These are phyloP conservation scores for Capsicum baccatum DNA, from an alignment of 257 asterid genomes.

Conservation along the genomic window DNA sequence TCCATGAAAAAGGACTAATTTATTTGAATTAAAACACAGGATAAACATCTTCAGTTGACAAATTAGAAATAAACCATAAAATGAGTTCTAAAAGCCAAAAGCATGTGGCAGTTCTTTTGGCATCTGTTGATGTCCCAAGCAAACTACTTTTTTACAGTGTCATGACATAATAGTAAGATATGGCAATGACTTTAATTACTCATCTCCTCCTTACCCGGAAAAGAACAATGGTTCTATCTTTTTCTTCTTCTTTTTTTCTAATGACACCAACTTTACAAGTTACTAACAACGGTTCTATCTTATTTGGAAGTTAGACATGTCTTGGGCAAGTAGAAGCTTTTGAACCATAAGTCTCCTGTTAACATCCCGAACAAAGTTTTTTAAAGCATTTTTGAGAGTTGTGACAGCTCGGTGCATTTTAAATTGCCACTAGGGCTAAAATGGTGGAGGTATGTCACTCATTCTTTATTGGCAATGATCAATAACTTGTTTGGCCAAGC, in stretches of 20 bases:
- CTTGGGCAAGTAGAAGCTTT: neutral
- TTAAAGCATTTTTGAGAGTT: neutral
- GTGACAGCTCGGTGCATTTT: neutral
- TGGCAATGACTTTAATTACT: neutral
- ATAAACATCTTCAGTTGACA: neutral
- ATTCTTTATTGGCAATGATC: neutral
- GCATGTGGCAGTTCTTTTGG: neutral
- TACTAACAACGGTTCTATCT: neutral
- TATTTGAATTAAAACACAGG: neutral
- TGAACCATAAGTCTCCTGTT: neutral
- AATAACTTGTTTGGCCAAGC: neutral
- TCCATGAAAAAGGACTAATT: neutral
- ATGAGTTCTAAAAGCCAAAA: neutral
- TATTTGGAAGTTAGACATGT: neutral
- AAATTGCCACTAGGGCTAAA: constrained; percentile 8
- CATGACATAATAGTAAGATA: neutral
- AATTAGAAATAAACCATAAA: neutral
- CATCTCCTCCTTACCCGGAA: neutral
- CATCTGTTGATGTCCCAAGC: constrained; percentile 22
- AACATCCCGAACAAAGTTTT: neutral
- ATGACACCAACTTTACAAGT: no score
- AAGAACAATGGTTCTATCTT: neutral
- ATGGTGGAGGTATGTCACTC: constrained; percentile 3
- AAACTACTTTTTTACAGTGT: neutral
- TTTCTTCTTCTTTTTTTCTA: no score